Conservation (phyloP, 2,329 filamentous ascomycete genomes). For the Catunica adiposa region DNA sequence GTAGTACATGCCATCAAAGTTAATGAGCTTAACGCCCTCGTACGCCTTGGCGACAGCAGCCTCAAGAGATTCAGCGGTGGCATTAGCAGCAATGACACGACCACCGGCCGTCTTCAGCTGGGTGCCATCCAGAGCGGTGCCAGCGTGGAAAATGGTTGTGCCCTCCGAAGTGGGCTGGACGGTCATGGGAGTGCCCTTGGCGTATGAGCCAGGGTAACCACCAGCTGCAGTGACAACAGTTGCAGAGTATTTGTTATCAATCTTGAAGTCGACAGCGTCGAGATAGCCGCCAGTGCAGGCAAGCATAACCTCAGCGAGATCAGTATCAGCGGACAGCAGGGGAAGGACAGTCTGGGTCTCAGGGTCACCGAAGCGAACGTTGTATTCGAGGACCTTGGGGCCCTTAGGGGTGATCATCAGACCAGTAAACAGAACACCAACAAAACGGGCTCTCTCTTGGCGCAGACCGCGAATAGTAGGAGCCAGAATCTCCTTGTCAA, state of each 20-base stretch:
- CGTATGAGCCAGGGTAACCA: constrained; percentile 76
- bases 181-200: constrained; percentile 52
- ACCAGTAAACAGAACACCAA: constrained; percentile 72
- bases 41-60: constrained; percentile 83
- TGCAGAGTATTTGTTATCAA: constrained; percentile 57
- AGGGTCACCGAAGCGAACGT: constrained; percentile 81
- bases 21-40: constrained; percentile 52
- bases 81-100: constrained; percentile 84
- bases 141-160: constrained; percentile 80
- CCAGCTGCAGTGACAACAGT: constrained; percentile 89
- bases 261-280: constrained; percentile 48
- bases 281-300: constrained; percentile 66
- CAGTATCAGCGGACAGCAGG: constrained; percentile 58
- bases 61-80: constrained; percentile 53
- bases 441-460: constrained; percentile 56
- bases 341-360: constrained; percentile 79
- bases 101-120: constrained; percentile 67
- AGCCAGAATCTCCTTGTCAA: constrained; percentile 70
- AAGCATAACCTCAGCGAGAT: constrained; percentile 76
- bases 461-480: constrained; percentile 83
- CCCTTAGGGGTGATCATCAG: constrained; percentile 77
- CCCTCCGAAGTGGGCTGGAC: constrained; percentile 30
- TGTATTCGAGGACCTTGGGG: constrained; percentile 78
- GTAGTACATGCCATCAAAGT: constrained; percentile 81
- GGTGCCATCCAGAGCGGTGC: constrained; percentile 49